phyloP scores from a whole-genome alignment of 169 alveolate genomes.

The Plasmodium chabaudi region DNA sequence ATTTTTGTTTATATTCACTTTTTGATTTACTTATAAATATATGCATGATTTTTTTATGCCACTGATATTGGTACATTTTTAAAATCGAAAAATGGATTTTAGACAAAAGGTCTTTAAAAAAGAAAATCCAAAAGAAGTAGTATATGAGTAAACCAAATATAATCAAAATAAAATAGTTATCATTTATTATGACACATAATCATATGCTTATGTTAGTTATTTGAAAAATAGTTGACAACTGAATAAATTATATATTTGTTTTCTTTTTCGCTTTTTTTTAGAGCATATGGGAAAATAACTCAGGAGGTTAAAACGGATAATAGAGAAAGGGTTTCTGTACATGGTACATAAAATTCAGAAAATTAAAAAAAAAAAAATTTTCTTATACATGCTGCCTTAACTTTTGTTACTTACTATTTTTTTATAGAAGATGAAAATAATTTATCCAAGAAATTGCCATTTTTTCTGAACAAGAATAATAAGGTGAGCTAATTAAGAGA shows the following conservation, averaged over 20 bases:
- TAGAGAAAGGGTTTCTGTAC: neutral
- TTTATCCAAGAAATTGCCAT: slow-evolving; percentile 37
- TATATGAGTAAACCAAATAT: slow-evolving; percentile 21
- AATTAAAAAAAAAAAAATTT: too few relatives aligned
- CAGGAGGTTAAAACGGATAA: slow-evolving; percentile 11
- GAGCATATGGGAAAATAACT: slow-evolving; percentile 39
- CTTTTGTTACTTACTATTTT: neutral
- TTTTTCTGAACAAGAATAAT: slow-evolving; percentile 24
- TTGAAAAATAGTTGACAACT: neutral
- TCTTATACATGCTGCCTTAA: neutral
- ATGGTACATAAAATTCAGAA: neutral
- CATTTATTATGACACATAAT: neutral
- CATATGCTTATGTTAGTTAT: neutral
- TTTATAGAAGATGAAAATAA: slow-evolving; percentile 18
- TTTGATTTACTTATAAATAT: neutral
- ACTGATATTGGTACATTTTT: neutral
- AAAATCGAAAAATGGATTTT: slow-evolving; percentile 39
- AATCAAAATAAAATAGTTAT: neutral
- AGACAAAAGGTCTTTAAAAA: slow-evolving; percentile 12
- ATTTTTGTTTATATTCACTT: neutral
- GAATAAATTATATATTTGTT: neutral
- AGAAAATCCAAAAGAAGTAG: slow-evolving; percentile 8
- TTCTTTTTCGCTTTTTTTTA: slow-evolving; percentile 25
- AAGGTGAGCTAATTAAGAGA: neutral
- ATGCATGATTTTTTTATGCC: neutral